Evolutionary conservation across 2,329 filamentous ascomycete species (phyloP), one percentile per base, ranked within the genome.

Genomic region (Aureobasidium sp.): DNA sequence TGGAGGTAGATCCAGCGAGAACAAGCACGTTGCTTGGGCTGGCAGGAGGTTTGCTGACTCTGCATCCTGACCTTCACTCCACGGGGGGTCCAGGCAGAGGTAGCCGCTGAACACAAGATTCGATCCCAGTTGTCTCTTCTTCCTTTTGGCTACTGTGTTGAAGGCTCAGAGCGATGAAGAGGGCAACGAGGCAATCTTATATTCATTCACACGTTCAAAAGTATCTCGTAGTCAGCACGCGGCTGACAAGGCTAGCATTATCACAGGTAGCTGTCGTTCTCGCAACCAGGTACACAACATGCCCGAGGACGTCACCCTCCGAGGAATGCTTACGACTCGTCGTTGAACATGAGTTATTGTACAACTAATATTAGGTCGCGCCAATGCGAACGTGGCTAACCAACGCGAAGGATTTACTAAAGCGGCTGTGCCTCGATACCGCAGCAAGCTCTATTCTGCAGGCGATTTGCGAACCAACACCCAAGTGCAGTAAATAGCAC

Each of bases 401-500:
- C 42, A 47, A 47, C 37, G 23, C 42, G 42, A 42, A 58, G 32
- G 42, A 47, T 58, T 42, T 42, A 48, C 13, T n/a, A 34, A 27
- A 47, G 55, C 29, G 55, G 37, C 41, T 48, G 41, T 36, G 53
- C 41, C 42, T 39, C 15, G 3, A 58, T 12, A 39, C 29, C 55
- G 23, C 42, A 58, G 41, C 37, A 32, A 48, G 29, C 55, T 58
- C 32, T 37, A 48, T 39, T 47, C 15, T 58, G 29, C 39, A 46
- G 39, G 17, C 39, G 37, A 58, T 57, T 57, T 46, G 27, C 53
- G 17, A 46, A 57, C 53, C 53, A 57, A 57, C 53, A 57, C 53
- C 53, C 53, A 46, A 57, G 53, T 57, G 53, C 39, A 57, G 53
- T 57, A 57, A 57, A 58, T 58, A 47, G 42, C 55, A 58, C 55